phyloP scores from a whole-genome alignment of 169 alveolate genomes.

The Eimeria zaria region DNA sequence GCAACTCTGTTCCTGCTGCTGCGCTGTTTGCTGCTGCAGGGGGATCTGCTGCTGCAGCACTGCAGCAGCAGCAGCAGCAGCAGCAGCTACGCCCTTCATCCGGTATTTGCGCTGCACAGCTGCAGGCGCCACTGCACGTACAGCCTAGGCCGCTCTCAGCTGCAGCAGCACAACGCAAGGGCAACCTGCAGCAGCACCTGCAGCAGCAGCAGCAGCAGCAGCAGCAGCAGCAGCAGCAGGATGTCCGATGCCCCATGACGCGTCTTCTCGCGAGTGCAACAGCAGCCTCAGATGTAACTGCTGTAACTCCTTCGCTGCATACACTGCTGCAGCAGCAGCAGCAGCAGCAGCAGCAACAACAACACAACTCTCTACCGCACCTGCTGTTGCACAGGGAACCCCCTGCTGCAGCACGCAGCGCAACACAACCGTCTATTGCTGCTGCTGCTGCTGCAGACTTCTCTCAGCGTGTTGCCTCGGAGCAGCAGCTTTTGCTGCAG shows the following conservation, averaged over 20 bases:
- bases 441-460: conserved; percentile 61
- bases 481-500: conserved; percentile 70
- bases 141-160: background rate
- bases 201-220: conserved; percentile 66
- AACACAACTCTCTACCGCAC: background rate
- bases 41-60: conserved; percentile 24
- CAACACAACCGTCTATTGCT: background rate
- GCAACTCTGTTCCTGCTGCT: background rate
- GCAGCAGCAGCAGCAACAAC: conserved; percentile 25
- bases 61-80: conserved; percentile 35
- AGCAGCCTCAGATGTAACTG: conserved; percentile 8
- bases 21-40: conserved; percentile 6
- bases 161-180: background rate
- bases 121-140: conserved; percentile 39
- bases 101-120: conserved; percentile 7
- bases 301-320: conserved; percentile 28
- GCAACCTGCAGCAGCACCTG: background rate
- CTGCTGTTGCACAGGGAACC: conserved; percentile 20
- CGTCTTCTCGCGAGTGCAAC: conserved; percentile 29
- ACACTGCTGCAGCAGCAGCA: conserved; percentile 60
- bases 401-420: conserved; percentile 10
- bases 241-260: conserved; percentile 33
- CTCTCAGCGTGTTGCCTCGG: conserved; percentile 41
- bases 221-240: conserved; percentile 31
- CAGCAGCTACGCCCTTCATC: background rate